Evolutionary conservation across 441 rosid species (phyloP).

Genomic region (Adansonia rubrostipa): DNA sequence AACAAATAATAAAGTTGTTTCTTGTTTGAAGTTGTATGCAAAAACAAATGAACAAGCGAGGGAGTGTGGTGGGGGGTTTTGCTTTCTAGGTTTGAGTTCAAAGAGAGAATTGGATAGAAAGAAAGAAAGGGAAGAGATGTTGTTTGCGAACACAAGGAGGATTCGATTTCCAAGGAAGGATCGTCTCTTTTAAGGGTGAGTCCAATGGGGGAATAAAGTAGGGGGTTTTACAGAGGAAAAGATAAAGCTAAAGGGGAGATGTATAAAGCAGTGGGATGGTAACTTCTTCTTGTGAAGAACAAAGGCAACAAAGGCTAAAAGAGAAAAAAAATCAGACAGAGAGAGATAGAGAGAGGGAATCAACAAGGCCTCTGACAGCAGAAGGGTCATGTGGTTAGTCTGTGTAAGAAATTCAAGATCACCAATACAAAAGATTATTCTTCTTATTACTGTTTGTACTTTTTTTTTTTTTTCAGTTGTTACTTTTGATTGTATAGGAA

Average conservation of each 20-base stretch:
- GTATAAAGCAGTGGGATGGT: slow-evolving; percentile 59
- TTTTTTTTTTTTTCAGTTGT: slow-evolving; percentile 11
- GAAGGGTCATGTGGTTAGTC: slow-evolving; percentile 51
- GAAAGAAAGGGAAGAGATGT: slow-evolving; percentile 44
- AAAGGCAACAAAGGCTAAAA: slow-evolving; percentile 41
- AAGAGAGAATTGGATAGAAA: slow-evolving; percentile 29
- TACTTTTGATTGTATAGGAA: background rate
- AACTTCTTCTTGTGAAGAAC: slow-evolving; percentile 61
- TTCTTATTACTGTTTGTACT: slow-evolving; percentile 38
- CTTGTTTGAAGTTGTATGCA: background rate
- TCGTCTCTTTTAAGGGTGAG: slow-evolving; percentile 61
- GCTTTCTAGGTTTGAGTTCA: slow-evolving; percentile 38
- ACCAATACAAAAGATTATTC: slow-evolving; percentile 52
- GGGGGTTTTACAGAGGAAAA: slow-evolving; percentile 30
- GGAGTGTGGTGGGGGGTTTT: background rate
- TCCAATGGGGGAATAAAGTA: slow-evolving; percentile 61
- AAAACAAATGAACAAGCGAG: background rate
- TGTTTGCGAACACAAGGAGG: slow-evolving; percentile 67
- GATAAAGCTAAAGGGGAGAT: slow-evolving; percentile 38
- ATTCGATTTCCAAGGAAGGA: slow-evolving; percentile 46
- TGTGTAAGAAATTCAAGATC: slow-evolving; percentile 48
- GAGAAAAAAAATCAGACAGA: slow-evolving; percentile 35
- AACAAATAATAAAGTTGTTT: slow-evolving; percentile 13
- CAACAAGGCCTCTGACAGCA: slow-evolving; percentile 48
- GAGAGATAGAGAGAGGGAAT: slow-evolving; percentile 39